These are phyloP conservation scores for Cercophora samala DNA, from an alignment of 495 filamentous ascomycete genomes.

Conservation along the genomic window DNA sequence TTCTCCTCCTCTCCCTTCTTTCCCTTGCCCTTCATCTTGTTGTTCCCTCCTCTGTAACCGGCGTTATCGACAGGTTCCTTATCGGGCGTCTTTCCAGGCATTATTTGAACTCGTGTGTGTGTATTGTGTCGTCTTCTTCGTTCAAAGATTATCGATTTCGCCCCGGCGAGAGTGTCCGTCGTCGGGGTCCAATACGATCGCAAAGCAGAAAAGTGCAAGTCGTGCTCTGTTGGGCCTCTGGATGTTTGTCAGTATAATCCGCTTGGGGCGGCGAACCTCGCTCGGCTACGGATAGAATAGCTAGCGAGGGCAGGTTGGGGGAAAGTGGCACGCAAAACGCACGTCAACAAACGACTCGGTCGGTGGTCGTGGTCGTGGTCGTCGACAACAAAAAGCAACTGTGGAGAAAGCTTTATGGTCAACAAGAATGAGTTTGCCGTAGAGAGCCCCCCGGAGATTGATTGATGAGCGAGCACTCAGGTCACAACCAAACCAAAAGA, in stretches of 20 bases:
- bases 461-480: background rate
- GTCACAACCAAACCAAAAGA: background rate
- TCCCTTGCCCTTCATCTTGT: conserved; percentile 66
- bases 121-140: conserved; percentile 2
- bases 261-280: no score
- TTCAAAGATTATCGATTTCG: no score
- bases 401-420: background rate
- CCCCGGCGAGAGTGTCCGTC: no score
- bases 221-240: no score
- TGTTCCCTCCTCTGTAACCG: conserved; percentile 69
- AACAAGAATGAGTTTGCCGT: background rate
- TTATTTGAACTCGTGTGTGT: conserved; percentile 41
- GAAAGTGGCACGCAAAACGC: background rate
- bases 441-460: background rate
- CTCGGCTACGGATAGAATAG: no score
- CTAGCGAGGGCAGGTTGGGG: no score
- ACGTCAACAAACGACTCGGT: background rate
- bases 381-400: background rate
- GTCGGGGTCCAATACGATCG: no score
- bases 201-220: no score
- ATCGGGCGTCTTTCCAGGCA: conserved; percentile 67
- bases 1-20: conserved; percentile 63
- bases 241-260: no score
- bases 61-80: conserved; percentile 71
- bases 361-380: no score